Conservation (phyloP, 768 basidiomycete genomes). For the Kwoniella sp. region DNA sequence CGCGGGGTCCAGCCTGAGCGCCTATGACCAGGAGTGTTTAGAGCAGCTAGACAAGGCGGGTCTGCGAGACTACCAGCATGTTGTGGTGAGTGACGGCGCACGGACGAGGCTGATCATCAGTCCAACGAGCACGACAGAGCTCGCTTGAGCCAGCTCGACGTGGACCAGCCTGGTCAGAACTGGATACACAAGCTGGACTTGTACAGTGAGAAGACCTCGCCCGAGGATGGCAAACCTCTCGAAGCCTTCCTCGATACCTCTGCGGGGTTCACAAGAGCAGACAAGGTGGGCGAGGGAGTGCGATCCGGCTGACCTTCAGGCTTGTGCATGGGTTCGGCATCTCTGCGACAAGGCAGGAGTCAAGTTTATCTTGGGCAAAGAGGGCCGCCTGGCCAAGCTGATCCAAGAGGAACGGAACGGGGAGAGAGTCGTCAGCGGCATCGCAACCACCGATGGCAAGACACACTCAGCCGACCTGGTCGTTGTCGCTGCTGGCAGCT, state of each 20-base stretch:
- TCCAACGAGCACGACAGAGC: too few relatives aligned
- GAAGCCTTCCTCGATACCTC: slow-evolving; percentile 29
- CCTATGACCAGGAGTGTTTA: slow-evolving; percentile 21
- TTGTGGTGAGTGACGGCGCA: slow-evolving; percentile 12
- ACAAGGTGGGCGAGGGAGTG: too few relatives aligned
- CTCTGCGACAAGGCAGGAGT: slow-evolving; percentile 23
- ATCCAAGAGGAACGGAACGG: too few relatives aligned
- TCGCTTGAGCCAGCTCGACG: too few relatives aligned
- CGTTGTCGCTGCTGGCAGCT: slow-evolving; percentile 31
- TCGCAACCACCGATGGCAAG: slow-evolving; percentile 25
- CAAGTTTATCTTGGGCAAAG: slow-evolving; percentile 23
- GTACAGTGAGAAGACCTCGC: not conserved
- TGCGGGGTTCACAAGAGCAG: slow-evolving; percentile 28
- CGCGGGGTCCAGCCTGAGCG: slow-evolving; percentile 11
- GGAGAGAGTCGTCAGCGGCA: slow-evolving; percentile 16
- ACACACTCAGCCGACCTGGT: slow-evolving; percentile 20
- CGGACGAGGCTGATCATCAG: not conserved
- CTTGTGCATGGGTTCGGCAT: slow-evolving; percentile 26
- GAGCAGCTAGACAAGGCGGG: slow-evolving; percentile 24
- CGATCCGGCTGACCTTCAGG: too few relatives aligned
- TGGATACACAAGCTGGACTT: not conserved
- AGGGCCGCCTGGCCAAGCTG: not conserved
- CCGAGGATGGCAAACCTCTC: not conserved
- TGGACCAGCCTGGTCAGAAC: not conserved
- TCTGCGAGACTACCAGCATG: slow-evolving; percentile 20